Conservation (phyloP, 2,329 filamentous ascomycete genomes). For the Intubia oerlemansii region DNA sequence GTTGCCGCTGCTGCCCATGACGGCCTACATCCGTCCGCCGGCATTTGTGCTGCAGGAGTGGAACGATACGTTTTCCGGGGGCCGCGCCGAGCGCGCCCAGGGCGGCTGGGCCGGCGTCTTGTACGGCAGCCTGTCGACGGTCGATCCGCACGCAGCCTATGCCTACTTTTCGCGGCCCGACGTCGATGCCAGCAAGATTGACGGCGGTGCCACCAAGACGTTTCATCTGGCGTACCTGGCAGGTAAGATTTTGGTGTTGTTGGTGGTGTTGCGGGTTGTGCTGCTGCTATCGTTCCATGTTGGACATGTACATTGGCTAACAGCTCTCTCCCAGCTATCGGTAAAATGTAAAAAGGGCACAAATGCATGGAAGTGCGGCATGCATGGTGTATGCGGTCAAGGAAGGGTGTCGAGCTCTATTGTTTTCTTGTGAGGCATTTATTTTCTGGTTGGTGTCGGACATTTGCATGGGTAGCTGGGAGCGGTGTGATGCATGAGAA, state of each 20-base stretch:
- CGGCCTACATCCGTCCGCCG: constrained; percentile 41
- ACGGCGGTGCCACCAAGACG: constrained; percentile 64
- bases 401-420: too few species aligned
- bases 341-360: not conserved
- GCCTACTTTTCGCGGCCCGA: constrained; percentile 47
- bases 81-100: constrained; percentile 38
- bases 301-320: too few species aligned
- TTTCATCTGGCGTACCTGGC: constrained; percentile 72
- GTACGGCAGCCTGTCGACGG: constrained; percentile 60
- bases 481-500: too few species aligned
- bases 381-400: too few species aligned
- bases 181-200: constrained; percentile 49
- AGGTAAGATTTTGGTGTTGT: constrained; percentile 25
- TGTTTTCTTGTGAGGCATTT: too few species aligned
- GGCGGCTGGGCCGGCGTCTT: constrained; percentile 78
- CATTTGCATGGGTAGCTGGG: too few species aligned
- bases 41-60: constrained; percentile 68
- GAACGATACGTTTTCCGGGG: constrained; percentile 55
- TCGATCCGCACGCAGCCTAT: constrained; percentile 50
- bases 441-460: too few species aligned
- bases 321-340: too few species aligned
- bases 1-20: constrained; percentile 51
- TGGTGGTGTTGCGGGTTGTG: not conserved
- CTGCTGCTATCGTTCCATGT: not conserved
- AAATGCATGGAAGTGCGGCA: too few species aligned